These are phyloP conservation scores for Pestalotiopsis sp. DNA, from an alignment of 2,329 filamentous ascomycete species.

Conservation along the genomic window DNA sequence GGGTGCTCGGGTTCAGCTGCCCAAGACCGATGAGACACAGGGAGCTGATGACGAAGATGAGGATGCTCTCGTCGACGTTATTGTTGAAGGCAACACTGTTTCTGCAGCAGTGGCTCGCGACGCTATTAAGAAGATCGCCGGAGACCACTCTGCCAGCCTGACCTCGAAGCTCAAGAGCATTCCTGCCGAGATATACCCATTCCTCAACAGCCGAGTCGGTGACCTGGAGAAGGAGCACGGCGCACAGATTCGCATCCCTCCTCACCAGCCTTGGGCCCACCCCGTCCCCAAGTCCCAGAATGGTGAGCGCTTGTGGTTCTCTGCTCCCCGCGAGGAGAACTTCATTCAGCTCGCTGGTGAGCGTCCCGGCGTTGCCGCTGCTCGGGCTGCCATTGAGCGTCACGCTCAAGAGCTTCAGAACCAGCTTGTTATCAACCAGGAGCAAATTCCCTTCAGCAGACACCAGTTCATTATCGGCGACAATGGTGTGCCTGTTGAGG, in stretches of 20 bases:
- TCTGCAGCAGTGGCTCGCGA: constrained; percentile 82
- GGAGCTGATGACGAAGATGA: constrained; percentile 68
- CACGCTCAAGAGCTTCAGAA: constrained; percentile 75
- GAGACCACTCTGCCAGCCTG: constrained; percentile 81
- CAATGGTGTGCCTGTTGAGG: constrained; percentile 75
- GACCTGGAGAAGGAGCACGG: constrained; percentile 74
- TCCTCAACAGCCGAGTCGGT: constrained; percentile 74
- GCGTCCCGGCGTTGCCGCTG: constrained; percentile 77
- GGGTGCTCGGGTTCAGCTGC: constrained; percentile 87
- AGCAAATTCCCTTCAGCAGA: constrained; percentile 80
- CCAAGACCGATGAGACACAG: constrained; percentile 71
- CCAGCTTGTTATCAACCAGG: constrained; percentile 76
- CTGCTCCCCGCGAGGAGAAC: constrained; percentile 69
- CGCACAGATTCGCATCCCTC: constrained; percentile 80
- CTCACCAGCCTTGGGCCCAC: constrained; percentile 76
- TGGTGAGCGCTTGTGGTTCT: constrained; percentile 71
- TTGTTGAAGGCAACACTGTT: constrained; percentile 88
- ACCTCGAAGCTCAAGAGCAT: constrained; percentile 82
- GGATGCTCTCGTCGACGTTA: constrained; percentile 81
- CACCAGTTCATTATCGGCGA: constrained; percentile 96
- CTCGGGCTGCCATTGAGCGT: constrained; percentile 78
- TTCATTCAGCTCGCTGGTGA: constrained; percentile 89
- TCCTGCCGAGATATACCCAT: constrained; percentile 92
- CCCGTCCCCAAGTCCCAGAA: constrained; percentile 65
- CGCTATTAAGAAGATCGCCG: constrained; percentile 84